phyloP scores from a whole-genome alignment of 164 flowering plant genomes.

The Aristolochia contorta region DNA sequence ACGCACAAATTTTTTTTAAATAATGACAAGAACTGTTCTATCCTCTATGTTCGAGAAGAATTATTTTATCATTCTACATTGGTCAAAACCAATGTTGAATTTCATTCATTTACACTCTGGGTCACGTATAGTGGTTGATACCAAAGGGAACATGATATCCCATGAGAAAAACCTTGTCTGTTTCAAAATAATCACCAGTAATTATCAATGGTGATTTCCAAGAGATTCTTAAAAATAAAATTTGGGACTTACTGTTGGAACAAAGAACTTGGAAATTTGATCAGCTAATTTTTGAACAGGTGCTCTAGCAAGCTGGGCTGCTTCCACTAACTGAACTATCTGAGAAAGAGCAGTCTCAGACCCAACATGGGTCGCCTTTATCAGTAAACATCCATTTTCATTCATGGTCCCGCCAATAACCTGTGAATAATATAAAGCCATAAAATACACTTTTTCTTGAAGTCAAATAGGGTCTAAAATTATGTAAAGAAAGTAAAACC shows the following conservation, averaged over 20 bases:
- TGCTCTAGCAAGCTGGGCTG: conserved; percentile 88
- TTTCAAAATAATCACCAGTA: neutral
- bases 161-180: neutral
- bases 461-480: too few relatives aligned
- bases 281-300: conserved; percentile 92
- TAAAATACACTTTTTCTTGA: too few relatives aligned
- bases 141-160: too few relatives aligned
- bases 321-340: conserved; percentile 90
- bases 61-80: too few relatives aligned
- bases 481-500: conserved; percentile 4
- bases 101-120: too few relatives aligned
- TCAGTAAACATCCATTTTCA: conserved; percentile 69
- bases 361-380: conserved; percentile 91
- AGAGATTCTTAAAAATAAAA: neutral
- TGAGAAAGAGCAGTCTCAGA: conserved; percentile 90
- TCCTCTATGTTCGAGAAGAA: too few relatives aligned
- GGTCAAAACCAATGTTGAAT: too few relatives aligned
- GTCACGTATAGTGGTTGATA: too few relatives aligned
- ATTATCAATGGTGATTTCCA: neutral
- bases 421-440: too few relatives aligned
- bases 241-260: conserved; percentile 56
- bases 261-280: conserved; percentile 73
- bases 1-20: too few relatives aligned
- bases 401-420: conserved; percentile 93
- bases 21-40: too few relatives aligned